These are phyloP conservation scores for Seiridium unicorne DNA, from an alignment of 2,329 filamentous ascomycete genomes.

Conservation along the genomic window DNA sequence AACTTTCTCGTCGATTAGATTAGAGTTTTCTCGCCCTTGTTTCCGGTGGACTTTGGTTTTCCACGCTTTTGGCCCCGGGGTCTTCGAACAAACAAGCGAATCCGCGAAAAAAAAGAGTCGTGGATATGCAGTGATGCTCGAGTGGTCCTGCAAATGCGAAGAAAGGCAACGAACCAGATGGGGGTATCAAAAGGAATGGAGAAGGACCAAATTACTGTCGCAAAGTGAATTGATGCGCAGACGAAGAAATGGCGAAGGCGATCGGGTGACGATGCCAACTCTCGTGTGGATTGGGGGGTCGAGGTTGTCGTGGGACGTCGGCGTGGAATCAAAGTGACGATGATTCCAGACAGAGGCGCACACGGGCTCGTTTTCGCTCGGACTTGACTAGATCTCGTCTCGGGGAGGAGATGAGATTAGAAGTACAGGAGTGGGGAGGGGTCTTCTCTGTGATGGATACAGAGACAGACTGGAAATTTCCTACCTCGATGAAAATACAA, in stretches of 20 bases:
- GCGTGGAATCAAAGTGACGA: background rate
- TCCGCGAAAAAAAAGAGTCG: background rate
- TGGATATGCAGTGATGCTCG: constrained; percentile 1
- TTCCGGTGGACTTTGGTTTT: too few relatives aligned
- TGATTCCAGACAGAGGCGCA: background rate
- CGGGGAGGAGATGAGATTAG: constrained; percentile 3
- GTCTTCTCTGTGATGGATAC: constrained; percentile 2
- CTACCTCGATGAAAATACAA: constrained; percentile 10
- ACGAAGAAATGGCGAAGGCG: background rate
- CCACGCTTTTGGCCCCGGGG: too few relatives aligned
- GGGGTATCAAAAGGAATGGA: background rate
- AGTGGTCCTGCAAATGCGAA: constrained; percentile 2
- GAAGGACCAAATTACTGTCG: constrained; percentile 1
- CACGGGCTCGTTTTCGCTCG: background rate
- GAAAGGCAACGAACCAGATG: constrained; percentile 3
- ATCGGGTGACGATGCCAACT: background rate
- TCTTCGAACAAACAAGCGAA: background rate
- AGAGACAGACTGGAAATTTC: background rate
- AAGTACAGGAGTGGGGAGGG: constrained; percentile 9
- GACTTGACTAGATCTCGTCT: constrained; percentile 1
- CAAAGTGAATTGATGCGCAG: constrained; percentile 2
- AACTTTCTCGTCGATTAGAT: constrained; percentile 6
- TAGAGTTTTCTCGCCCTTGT: constrained; percentile 4
- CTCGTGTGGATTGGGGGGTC: background rate
- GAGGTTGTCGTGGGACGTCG: background rate